Evolutionary conservation across 495 filamentous ascomycete species (phyloP).

Genomic region (Aspergillus sclerotioniger): DNA sequence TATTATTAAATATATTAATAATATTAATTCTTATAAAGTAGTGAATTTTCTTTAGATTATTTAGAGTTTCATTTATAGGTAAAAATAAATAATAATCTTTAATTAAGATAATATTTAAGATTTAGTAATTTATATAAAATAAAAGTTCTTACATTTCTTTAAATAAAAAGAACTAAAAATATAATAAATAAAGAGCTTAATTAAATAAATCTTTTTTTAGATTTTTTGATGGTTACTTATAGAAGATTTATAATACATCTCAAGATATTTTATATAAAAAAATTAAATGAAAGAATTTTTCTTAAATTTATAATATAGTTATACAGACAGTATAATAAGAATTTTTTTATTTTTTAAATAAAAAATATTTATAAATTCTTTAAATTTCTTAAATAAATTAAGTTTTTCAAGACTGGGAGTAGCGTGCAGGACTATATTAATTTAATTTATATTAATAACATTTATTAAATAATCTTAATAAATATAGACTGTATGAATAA

Average conservation of each 20-base stretch:
- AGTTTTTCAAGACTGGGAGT: too few relatives aligned
- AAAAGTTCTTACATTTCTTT: not conserved
- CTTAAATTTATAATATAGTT: not conserved
- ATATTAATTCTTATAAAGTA: too few relatives aligned
- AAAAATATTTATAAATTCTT: conserved; percentile 4
- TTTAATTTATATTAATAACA: too few relatives aligned
- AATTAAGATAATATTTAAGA: not conserved
- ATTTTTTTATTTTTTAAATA: not conserved
- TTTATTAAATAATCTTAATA: too few relatives aligned
- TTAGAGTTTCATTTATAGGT: not conserved
- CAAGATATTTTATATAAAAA: not conserved
- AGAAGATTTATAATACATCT: not conserved
- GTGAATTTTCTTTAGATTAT: conserved; percentile 8
- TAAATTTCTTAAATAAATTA: too few relatives aligned
- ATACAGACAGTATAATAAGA: not conserved
- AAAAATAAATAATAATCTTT: conserved; percentile 2
- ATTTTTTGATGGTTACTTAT: not conserved
- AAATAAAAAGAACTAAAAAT: conserved; percentile 6
- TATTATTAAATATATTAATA: conserved; percentile 7
- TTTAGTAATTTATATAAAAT: not conserved
- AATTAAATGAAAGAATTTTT: not conserved
- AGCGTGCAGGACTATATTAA: too few relatives aligned
- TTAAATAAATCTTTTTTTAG: not conserved
- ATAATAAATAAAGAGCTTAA: not conserved
- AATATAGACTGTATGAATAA: too few relatives aligned